A percentile compares a stretch with the other conserved stretches of the same genome.
phyloP scores from a whole-genome alignment of 805 yeast genomes.

The Saturnispora saitoi region DNA sequence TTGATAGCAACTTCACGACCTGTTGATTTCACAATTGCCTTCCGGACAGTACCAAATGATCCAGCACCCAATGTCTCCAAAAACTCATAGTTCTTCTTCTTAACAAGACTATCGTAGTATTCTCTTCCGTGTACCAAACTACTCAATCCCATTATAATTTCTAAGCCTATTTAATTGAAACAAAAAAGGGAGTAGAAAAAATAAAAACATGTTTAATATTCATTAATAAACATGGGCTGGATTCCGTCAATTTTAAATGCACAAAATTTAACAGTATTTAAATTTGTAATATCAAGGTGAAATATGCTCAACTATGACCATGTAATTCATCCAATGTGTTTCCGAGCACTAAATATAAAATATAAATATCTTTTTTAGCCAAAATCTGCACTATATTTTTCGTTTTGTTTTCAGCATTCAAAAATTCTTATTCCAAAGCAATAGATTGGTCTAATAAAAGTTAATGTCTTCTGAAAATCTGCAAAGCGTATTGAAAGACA shows the following conservation, averaged over 20 bases:
- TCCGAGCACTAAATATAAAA: too few relatives aligned
- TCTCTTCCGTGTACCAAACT: not conserved
- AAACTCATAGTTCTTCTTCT: slow-evolving; percentile 64
- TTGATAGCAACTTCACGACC: slow-evolving; percentile 81
- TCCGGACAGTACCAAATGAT: slow-evolving; percentile 84
- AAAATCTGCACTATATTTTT: not conserved
- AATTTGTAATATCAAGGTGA: too few relatives aligned
- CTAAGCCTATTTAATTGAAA: not conserved
- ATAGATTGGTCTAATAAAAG: not conserved
- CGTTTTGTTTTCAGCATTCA: not conserved
- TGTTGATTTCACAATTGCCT: slow-evolving; percentile 42
- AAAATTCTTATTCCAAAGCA: not conserved
- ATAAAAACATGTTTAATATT: not conserved
- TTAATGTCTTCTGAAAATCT: not conserved
- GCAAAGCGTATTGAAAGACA: not conserved
- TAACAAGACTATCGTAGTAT: slow-evolving; percentile 14
- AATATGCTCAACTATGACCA: too few relatives aligned
- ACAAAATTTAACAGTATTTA: too few relatives aligned
- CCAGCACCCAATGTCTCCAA: slow-evolving; percentile 91
- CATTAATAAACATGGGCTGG: too few relatives aligned
- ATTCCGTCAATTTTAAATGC: too few relatives aligned
- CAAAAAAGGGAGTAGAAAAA: not conserved
- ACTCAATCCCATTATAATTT: not conserved
- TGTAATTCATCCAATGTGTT: too few relatives aligned
- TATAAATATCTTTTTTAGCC: not conserved